Conservation (phyloP, 2,329 filamentous ascomycete genomes). For the Ceratocystis ficicola region DNA sequence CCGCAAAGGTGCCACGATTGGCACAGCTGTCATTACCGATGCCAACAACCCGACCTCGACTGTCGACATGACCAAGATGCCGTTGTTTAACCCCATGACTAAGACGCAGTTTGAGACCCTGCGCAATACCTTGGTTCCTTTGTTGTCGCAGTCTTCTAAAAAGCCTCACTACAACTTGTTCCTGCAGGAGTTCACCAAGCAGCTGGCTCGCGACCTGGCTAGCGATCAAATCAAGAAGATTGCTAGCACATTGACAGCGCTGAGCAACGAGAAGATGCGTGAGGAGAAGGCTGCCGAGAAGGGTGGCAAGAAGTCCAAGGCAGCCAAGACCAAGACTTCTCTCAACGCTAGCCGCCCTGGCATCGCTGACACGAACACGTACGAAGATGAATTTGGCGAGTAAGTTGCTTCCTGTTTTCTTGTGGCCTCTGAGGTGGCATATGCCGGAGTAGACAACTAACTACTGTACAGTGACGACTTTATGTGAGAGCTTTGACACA, state of each 20-base stretch:
- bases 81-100: constrained; percentile 78
- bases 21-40: constrained; percentile 56
- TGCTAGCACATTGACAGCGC: constrained; percentile 70
- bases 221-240: constrained; percentile 97
- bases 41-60: constrained; percentile 61
- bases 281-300: constrained; percentile 94
- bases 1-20: constrained; percentile 55
- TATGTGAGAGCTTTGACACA: constrained; percentile 21
- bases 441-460: constrained; percentile 3
- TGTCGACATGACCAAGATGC: constrained; percentile 66
- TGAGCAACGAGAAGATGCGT: constrained; percentile 96
- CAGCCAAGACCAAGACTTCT: constrained; percentile 84
- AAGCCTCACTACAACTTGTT: constrained; percentile 86
- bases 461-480: constrained; percentile 22
- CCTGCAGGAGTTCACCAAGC: constrained; percentile 80
- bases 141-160: constrained; percentile 63
- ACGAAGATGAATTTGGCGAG: constrained; percentile 66
- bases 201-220: constrained; percentile 72
- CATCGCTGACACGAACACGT: constrained; percentile 58
- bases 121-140: constrained; percentile 63
- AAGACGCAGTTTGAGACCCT: constrained; percentile 77
- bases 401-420: constrained; percentile 38
- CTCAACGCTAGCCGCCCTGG: constrained; percentile 55
- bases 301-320: constrained; percentile 92
- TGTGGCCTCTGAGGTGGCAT: not conserved